These are phyloP conservation scores for Boechera divaricarpa DNA, from an alignment of 345 rosid genomes.

Conservation along the genomic window DNA sequence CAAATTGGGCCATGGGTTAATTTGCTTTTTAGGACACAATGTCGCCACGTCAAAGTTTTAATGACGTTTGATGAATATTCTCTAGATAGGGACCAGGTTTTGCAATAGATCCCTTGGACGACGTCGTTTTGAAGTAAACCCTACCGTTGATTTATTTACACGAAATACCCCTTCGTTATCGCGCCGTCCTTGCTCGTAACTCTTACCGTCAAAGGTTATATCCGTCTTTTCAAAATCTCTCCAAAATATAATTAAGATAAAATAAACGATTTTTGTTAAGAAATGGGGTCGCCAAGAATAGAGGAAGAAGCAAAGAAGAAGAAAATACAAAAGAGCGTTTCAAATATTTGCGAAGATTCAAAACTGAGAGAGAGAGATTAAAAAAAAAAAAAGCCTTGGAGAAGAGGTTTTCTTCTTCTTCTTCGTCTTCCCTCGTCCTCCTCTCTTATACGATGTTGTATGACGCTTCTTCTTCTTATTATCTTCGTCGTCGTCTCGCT, in stretches of 20 bases:
- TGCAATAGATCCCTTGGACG: slow-evolving; percentile 35
- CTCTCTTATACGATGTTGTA: slow-evolving; percentile 23
- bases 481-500: slow-evolving; percentile 27
- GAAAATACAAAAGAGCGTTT: slow-evolving; percentile 25
- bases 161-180: slow-evolving; percentile 16
- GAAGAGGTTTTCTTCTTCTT: slow-evolving; percentile 45
- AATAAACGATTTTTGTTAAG: slow-evolving; percentile 20
- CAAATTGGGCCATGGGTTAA: slow-evolving; percentile 37
- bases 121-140: slow-evolving; percentile 34
- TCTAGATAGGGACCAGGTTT: slow-evolving; percentile 20
- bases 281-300: slow-evolving; percentile 43
- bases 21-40: slow-evolving; percentile 20
- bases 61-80: slow-evolving; percentile 41
- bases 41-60: slow-evolving; percentile 33
- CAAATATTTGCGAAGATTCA: slow-evolving; percentile 52
- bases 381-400: slow-evolving; percentile 45
- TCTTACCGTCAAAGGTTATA: slow-evolving; percentile 12
- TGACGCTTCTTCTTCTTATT: neutral
- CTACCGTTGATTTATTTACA: slow-evolving; percentile 28
- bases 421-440: slow-evolving; percentile 24
- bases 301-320: slow-evolving; percentile 12
- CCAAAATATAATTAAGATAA: neutral
- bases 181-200: slow-evolving; percentile 23
- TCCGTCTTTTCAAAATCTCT: neutral
- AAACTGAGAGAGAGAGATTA: slow-evolving; percentile 38